Evolutionary conservation across 2,329 filamentous ascomycete genomes (phyloP).

Genomic region (Ceratocystis papillata): DNA sequence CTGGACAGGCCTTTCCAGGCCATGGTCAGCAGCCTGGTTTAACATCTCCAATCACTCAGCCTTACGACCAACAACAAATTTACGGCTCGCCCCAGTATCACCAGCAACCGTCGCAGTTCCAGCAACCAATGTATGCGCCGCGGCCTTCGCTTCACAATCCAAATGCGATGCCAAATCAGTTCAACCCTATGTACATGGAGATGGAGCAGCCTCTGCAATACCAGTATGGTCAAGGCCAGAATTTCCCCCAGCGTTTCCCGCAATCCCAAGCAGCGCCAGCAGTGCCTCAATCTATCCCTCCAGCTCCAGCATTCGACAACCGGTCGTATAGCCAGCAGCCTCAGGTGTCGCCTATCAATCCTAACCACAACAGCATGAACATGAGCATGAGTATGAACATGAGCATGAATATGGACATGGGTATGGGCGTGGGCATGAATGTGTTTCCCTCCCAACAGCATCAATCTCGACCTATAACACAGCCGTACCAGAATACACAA

Average conservation of each 20-base stretch:
- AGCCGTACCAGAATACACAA: not conserved
- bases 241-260: slow-evolving; percentile 16
- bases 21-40: slow-evolving; percentile 28
- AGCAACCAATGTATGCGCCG: slow-evolving; percentile 23
- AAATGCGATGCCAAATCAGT: slow-evolving; percentile 28
- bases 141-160: slow-evolving; percentile 25
- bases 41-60: slow-evolving; percentile 26
- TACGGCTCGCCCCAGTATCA: slow-evolving; percentile 26
- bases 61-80: slow-evolving; percentile 25
- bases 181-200: slow-evolving; percentile 16
- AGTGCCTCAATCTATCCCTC: slow-evolving; percentile 8
- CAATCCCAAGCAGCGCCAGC: slow-evolving; percentile 3
- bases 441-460: slow-evolving; percentile 19
- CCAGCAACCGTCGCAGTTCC: slow-evolving; percentile 30
- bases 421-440: slow-evolving; percentile 13
- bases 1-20: slow-evolving; percentile 28
- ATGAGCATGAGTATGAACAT: slow-evolving; percentile 30
- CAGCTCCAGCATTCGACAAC: slow-evolving; percentile 13
- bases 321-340: slow-evolving; percentile 33
- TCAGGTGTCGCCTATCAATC: slow-evolving; percentile 25
- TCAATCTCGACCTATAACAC: slow-evolving; percentile 11
- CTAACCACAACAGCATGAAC: slow-evolving; percentile 28
- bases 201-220: slow-evolving; percentile 20
- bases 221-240: slow-evolving; percentile 16
- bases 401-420: slow-evolving; percentile 20